A percentile compares a stretch with the other conserved stretches of the same genome.
Conservation (phyloP, 768 basidiomycete genomes). For the Rhodotorula kratochvilovae region DNA sequence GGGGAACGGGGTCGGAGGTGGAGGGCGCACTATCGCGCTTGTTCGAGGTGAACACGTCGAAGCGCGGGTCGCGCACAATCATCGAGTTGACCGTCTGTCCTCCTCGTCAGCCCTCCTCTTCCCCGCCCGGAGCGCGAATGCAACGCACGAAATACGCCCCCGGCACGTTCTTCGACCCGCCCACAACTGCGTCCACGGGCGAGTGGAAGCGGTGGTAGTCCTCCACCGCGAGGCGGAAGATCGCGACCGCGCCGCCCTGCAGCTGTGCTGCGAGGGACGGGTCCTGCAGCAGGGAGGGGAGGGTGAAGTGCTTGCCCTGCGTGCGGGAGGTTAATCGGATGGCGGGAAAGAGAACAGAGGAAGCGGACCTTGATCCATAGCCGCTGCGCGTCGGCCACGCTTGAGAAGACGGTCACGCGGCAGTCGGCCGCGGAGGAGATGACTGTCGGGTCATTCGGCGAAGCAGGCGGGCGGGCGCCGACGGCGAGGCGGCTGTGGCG, state of each 20-base stretch:
- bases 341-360: slow-evolving; percentile 21
- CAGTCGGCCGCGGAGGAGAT: slow-evolving; percentile 69
- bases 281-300: slow-evolving; percentile 59
- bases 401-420: slow-evolving; percentile 64
- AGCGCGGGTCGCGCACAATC: slow-evolving; percentile 46
- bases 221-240: slow-evolving; percentile 72
- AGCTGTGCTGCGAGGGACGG: slow-evolving; percentile 51
- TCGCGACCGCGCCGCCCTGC: slow-evolving; percentile 52
- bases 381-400: slow-evolving; percentile 58
- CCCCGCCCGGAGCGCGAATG: rapidly evolving
- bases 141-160: slow-evolving; percentile 41
- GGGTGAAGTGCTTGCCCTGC: slow-evolving; percentile 67
- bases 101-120: neutral
- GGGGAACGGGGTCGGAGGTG: slow-evolving; percentile 8
- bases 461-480: slow-evolving; percentile 60
- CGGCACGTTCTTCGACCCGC: slow-evolving; percentile 47
- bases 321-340: slow-evolving; percentile 40
- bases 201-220: slow-evolving; percentile 70
- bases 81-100: slow-evolving; percentile 28
- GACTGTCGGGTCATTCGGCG: slow-evolving; percentile 54
- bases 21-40: slow-evolving; percentile 45
- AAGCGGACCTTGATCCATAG: slow-evolving; percentile 56
- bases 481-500: slow-evolving; percentile 48
- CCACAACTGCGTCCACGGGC: slow-evolving; percentile 54
- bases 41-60: slow-evolving; percentile 48